Conservation (phyloP, 768 basidiomycete genomes). For the Antrodiella citrinella region DNA sequence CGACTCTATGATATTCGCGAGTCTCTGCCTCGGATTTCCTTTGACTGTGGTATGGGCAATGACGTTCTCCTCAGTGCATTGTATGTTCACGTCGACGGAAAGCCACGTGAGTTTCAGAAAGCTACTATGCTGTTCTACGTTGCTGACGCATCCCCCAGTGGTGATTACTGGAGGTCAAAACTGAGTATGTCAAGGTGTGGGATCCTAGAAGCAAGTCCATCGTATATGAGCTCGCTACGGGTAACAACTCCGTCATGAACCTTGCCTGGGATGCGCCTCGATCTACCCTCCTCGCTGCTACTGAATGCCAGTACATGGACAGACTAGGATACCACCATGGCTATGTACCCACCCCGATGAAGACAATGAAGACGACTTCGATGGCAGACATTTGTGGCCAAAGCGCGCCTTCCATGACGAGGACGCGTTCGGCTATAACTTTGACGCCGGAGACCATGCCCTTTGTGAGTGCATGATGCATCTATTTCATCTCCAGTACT, state of each 20-base stretch:
- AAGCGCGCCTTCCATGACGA: conserved; percentile 1
- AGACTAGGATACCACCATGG: conserved; percentile 11
- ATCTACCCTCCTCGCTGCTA: conserved; percentile 27
- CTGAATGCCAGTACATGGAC: conserved; percentile 25
- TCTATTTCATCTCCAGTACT: not conserved
- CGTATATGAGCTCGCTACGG: conserved; percentile 36
- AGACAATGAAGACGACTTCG: not conserved
- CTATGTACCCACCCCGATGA: not conserved
- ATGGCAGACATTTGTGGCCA: conserved; percentile 1
- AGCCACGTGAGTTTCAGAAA: conserved; percentile 23
- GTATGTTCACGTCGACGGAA: conserved; percentile 28
- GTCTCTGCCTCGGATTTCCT: conserved; percentile 28
- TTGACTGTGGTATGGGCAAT: conserved; percentile 18
- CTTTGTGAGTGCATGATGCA: not conserved
- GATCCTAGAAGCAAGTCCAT: conserved; percentile 28
- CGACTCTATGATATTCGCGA: conserved; percentile 31
- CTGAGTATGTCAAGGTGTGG: conserved; percentile 34
- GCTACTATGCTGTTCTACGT: conserved; percentile 2
- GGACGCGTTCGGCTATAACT: not conserved
- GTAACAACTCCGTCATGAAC: conserved; percentile 31
- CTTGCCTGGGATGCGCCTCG: conserved; percentile 25
- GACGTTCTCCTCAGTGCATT: conserved; percentile 14
- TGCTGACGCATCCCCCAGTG: conserved; percentile 2
- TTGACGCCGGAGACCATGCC: not conserved
- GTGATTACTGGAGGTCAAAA: conserved; percentile 24